phyloP scores from a whole-genome alignment of 2,329 filamentous ascomycete genomes.

The Microsporum ferrugineum region DNA sequence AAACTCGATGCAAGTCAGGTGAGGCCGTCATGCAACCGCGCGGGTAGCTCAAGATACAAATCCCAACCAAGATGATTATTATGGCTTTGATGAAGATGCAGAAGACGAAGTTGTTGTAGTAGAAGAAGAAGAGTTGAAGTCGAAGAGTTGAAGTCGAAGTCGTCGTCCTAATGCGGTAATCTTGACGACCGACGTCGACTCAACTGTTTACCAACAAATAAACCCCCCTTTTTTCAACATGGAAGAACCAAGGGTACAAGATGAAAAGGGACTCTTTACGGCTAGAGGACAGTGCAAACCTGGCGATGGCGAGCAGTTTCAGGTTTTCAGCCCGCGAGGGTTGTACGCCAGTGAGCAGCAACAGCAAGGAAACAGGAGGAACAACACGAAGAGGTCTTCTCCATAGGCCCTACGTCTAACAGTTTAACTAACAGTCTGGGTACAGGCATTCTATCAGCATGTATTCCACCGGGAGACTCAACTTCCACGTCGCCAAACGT shows the following conservation, averaged over 20 bases:
- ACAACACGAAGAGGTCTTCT: neutral
- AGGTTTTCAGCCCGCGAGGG: neutral
- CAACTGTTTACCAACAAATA: neutral
- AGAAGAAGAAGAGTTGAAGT: neutral
- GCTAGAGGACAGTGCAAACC: neutral
- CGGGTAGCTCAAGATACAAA: neutral
- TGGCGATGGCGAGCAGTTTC: neutral
- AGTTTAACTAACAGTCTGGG: neutral
- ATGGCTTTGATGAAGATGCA: neutral
- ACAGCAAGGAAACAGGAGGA: neutral
- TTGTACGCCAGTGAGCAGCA: neutral
- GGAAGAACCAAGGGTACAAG: neutral
- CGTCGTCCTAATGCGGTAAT: neutral
- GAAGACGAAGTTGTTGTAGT: neutral
- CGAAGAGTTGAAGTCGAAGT: neutral
- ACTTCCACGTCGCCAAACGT: neutral
- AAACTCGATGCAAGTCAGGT: neutral
- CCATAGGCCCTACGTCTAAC: neutral
- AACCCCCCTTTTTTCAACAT: neutral
- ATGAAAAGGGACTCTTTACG: neutral
- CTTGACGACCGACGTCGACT: neutral
- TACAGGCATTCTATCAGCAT: neutral
- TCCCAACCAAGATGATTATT: neutral
- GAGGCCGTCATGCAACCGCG: neutral
- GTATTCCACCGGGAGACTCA: neutral